These are phyloP conservation scores for Eimeria acervulina DNA, from an alignment of 169 alveolate species.

Conservation along the genomic window DNA sequence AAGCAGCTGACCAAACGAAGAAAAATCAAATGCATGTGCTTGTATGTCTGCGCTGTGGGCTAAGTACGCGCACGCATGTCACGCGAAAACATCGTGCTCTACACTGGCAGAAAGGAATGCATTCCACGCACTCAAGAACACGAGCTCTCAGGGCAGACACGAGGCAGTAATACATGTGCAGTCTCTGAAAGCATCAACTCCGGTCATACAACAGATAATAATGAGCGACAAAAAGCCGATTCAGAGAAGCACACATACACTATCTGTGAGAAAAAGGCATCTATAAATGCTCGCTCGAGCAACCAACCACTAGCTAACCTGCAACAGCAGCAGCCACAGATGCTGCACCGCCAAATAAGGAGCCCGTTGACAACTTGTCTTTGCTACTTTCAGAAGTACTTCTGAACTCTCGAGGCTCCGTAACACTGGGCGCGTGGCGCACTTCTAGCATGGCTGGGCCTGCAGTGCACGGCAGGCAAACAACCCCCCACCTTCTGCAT, in stretches of 20 bases:
- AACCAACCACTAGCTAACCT: conserved; percentile 33
- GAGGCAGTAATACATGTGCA: neutral
- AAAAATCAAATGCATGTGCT: neutral
- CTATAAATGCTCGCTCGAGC: neutral
- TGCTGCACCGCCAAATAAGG: conserved; percentile 53
- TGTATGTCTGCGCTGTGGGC: neutral
- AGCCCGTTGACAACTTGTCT: neutral
- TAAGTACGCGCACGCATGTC: neutral
- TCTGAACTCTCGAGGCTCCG: conserved; percentile 23
- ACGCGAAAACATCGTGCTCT: neutral
- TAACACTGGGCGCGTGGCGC: conserved; percentile 60
- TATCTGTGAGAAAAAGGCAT: too few species aligned
- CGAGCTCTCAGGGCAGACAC: neutral
- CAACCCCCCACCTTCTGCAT: neutral
- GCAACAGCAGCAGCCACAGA: conserved; percentile 53
- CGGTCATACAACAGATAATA: neutral
- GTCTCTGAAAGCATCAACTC: neutral
- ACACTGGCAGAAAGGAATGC: neutral
- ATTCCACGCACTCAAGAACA: neutral
- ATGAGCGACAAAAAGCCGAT: neutral
- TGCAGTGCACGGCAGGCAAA: conserved; percentile 21
- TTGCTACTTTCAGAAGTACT: neutral
- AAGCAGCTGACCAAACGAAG: neutral
- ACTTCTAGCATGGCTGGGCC: conserved; percentile 73
- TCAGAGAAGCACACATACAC: too few species aligned